Evolutionary conservation across 495 filamentous ascomycete genomes (phyloP).

Genomic region (Tuber melanosporum): DNA sequence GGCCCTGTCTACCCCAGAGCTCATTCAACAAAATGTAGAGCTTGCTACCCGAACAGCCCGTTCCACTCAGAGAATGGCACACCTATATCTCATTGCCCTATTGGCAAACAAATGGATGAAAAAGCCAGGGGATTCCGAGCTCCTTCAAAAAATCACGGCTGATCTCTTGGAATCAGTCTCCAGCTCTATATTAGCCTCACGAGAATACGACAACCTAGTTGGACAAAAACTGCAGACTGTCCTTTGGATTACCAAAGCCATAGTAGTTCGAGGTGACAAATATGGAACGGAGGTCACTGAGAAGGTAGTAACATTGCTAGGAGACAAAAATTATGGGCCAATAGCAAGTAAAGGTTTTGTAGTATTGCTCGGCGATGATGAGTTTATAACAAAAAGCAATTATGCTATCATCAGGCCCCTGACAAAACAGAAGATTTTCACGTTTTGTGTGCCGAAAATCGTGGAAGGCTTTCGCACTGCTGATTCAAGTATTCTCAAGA

Average conservation of each 20-base stretch:
- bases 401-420: constrained; percentile 59
- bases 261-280: constrained; percentile 47
- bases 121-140: constrained; percentile 21
- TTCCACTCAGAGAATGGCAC: constrained; percentile 45
- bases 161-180: constrained; percentile 15
- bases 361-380: constrained; percentile 57
- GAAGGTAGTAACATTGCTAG: constrained; percentile 54
- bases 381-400: constrained; percentile 59
- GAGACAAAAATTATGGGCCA: constrained; percentile 46
- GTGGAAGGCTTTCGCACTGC: constrained; percentile 52
- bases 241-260: constrained; percentile 54
- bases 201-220: constrained; percentile 5
- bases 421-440: constrained; percentile 61
- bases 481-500: constrained; percentile 36
- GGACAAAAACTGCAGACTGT: constrained; percentile 42
- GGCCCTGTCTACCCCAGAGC: constrained; percentile 20
- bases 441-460: constrained; percentile 55
- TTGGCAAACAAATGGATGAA: constrained; percentile 57
- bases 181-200: neutral
- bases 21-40: constrained; percentile 23
- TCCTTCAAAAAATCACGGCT: constrained; percentile 19
- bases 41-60: constrained; percentile 20
- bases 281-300: constrained; percentile 48
- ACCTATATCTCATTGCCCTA: constrained; percentile 58
- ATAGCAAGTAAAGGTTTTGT: constrained; percentile 54